Evolutionary conservation across 768 basidiomycete species (phyloP).

Genomic region (Kondoa subrosea): DNA sequence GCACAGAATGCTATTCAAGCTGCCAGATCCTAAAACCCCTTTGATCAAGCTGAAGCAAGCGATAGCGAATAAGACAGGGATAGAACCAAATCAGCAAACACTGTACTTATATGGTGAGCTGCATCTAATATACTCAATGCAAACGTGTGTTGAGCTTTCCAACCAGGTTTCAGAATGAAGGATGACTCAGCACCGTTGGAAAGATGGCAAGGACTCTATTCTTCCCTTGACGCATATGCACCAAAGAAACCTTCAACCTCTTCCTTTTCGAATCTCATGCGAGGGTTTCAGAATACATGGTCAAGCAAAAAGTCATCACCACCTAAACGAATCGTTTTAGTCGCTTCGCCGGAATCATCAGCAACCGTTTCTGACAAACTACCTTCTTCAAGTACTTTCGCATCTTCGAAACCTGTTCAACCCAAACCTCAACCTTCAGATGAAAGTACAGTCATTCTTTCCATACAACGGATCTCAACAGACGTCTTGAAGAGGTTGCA

Average conservation of each 20-base stretch:
- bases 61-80: background rate
- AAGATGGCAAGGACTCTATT: background rate
- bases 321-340: background rate
- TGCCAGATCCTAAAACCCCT: slow-evolving; percentile 13
- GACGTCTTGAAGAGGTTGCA: background rate
- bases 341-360: background rate
- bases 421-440: background rate
- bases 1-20: slow-evolving; percentile 12
- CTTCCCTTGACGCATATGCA: background rate
- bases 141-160: background rate
- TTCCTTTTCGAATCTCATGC: background rate
- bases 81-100: background rate
- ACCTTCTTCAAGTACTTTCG: background rate
- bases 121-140: background rate
- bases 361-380: slow-evolving; percentile 1
- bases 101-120: background rate
- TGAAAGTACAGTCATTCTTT: background rate
- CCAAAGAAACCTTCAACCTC: background rate
- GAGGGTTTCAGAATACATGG: slow-evolving; percentile 1
- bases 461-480: background rate
- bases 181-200: background rate
- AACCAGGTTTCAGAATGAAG: slow-evolving; percentile 9
- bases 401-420: background rate
- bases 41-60: slow-evolving; percentile 6
- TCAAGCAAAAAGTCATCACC: background rate